A percentile compares a stretch with the other conserved stretches of the same genome.
These are phyloP conservation scores for Ascochyta pisi DNA, from an alignment of 2,329 filamentous ascomycete genomes.

Conservation along the genomic window DNA sequence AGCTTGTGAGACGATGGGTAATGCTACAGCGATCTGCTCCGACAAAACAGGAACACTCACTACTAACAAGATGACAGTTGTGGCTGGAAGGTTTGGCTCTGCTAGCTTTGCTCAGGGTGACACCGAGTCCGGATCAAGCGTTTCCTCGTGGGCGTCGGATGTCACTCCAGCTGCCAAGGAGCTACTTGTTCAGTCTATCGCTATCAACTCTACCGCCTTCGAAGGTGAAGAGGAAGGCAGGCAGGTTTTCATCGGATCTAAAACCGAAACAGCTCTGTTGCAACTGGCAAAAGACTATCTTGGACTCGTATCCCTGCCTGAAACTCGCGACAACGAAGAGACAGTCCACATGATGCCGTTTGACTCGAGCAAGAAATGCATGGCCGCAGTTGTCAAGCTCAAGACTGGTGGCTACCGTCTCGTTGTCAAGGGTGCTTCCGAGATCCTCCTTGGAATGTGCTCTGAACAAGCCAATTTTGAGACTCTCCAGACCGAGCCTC, in stretches of 20 bases:
- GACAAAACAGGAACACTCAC: constrained; percentile 48
- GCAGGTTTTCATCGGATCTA: constrained; percentile 62
- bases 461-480: constrained; percentile 28
- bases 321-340: constrained; percentile 57
- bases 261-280: constrained; percentile 64
- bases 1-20: constrained; percentile 48
- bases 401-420: constrained; percentile 57
- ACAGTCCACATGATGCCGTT: constrained; percentile 61
- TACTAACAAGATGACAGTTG: constrained; percentile 53
- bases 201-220: constrained; percentile 62
- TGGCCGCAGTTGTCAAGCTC: constrained; percentile 62
- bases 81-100: constrained; percentile 48
- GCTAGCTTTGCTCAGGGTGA: constrained; percentile 59
- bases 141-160: constrained; percentile 54
- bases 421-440: constrained; percentile 64
- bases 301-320: constrained; percentile 57
- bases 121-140: constrained; percentile 51
- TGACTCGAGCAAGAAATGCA: constrained; percentile 63
- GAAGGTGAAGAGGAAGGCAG: constrained; percentile 53
- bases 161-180: constrained; percentile 47
- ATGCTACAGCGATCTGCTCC: constrained; percentile 46
- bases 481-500: constrained; percentile 22
- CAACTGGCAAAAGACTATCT: constrained; percentile 60
- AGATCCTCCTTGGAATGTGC: constrained; percentile 60
- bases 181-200: constrained; percentile 39